Base-by-base conservation (phyloP, 140 eudicot genomes). In the Stevia rebaudiana region DNA sequence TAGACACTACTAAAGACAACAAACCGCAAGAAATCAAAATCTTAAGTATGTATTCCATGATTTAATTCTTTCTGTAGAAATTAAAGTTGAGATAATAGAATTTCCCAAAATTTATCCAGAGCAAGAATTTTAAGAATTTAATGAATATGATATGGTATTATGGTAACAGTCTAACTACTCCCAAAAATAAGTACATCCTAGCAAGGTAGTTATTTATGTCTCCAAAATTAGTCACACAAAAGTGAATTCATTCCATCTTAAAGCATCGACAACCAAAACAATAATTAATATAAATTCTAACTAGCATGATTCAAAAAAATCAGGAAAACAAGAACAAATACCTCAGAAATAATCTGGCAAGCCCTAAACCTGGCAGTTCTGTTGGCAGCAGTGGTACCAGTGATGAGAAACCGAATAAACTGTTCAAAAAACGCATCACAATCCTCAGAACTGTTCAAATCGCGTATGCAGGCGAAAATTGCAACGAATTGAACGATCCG, bases 261-360 rank as follows among this genome's bases (percentile, higher is more conserved):
- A 65, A 41, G 11, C 50, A 51, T 30, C 47, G 11, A 43, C 16
- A 33, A 2, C 49, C 8, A 70, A 31, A 52, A 46, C 4, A 10
- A 11, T 28, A 41, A 13, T 4, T 4, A 28, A 28, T 2, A 49
- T n/a, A 8, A 40, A 15, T 37, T 23, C 4, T n/a, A 61, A 51
- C 19, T 8, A 63, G 50, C 68, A 50, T 17, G 6, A 61, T 36
- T 17, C 52, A 2, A 22, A 11, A 61, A 25, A 3, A 11, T 5
- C 10, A 39, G 1, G 31, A 17, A 2, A 51, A 79, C 16, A 25
- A 4, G 11, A 35, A 24, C 41, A 25, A 8, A 4, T 67, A 88
- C 99, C 99, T 94, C 99, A 8, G 99, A 85, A 41, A 86, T 83
- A 3, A 94, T 78, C 84, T 94, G 99, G 23, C 99, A 94, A 49